Percentiles rank a stretch among this genome's conserved stretches.
Conservation (phyloP, 192 early-diverging fungal genomes). For the Haplosporangium gracile region DNA sequence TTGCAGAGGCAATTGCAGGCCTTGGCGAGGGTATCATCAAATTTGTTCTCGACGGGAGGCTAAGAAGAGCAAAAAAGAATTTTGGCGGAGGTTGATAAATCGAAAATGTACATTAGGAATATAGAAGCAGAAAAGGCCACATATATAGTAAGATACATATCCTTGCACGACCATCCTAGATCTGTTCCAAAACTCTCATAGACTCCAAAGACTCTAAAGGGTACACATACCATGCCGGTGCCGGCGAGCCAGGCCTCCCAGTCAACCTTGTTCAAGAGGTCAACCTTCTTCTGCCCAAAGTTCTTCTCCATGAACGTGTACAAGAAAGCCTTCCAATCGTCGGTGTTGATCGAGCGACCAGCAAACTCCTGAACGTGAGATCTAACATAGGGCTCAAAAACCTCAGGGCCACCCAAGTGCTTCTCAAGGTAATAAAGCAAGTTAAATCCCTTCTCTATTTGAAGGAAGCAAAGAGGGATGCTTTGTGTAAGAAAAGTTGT, state of each 20-base stretch:
- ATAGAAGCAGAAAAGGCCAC: no score
- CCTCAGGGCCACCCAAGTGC: conserved; percentile 82
- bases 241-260: conserved; percentile 93
- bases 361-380: conserved; percentile 86
- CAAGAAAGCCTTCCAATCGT: conserved; percentile 89
- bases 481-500: background rate
- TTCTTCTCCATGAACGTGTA: conserved; percentile 81
- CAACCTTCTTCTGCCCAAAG: conserved; percentile 75
- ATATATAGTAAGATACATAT: background rate
- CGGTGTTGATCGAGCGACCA: conserved; percentile 89
- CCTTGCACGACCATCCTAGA: background rate
- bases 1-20: conserved; percentile 84
- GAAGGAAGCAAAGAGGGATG: background rate
- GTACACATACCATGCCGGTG: conserved; percentile 82
- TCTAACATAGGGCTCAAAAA: conserved; percentile 91
- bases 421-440: conserved; percentile 94
- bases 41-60: conserved; percentile 87
- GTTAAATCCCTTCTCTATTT: conserved; percentile 93
- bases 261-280: conserved; percentile 83
- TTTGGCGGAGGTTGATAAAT: conserved; percentile 16
- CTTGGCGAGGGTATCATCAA: conserved; percentile 88
- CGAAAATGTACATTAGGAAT: background rate
- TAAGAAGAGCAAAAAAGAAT: conserved; percentile 17
- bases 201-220: background rate
- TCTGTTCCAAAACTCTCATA: background rate